Evolutionary conservation across 805 yeast species (phyloP).

Genomic region (Myxozyma mucilagina): DNA sequence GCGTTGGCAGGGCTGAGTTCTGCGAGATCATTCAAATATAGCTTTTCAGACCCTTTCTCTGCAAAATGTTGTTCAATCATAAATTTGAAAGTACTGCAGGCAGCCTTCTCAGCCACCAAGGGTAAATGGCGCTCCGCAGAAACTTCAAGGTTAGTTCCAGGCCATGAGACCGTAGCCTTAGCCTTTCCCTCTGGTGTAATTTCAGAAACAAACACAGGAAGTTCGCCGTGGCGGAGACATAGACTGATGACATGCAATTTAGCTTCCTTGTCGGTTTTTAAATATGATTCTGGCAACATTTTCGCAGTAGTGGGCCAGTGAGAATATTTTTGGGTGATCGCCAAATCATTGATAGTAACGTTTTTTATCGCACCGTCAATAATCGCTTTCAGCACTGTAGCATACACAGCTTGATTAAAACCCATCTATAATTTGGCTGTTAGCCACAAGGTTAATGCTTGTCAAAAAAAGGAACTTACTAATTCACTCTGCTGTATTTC

Average conservation of each 20-base stretch:
- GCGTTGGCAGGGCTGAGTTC: slow-evolving; percentile 23
- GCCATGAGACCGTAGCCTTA: slow-evolving; percentile 17
- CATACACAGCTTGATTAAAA: not conserved
- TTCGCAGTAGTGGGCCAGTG: slow-evolving; percentile 3
- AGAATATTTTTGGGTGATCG: slow-evolving; percentile 2
- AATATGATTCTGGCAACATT: not conserved
- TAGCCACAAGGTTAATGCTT: too few relatives aligned
- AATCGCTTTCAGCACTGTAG: not conserved
- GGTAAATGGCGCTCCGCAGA: not conserved
- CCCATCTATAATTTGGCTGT: not conserved
- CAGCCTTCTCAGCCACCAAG: slow-evolving; percentile 15
- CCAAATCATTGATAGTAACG: slow-evolving; percentile 9
- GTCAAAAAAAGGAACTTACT: too few relatives aligned
- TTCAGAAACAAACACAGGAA: slow-evolving; percentile 13
- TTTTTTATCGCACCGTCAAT: not conserved
- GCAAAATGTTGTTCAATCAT: slow-evolving; percentile 2
- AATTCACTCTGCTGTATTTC: too few relatives aligned
- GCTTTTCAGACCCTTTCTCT: not conserved
- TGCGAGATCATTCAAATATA: slow-evolving; percentile 18
- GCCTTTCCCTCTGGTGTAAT: not conserved
- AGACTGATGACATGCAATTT: slow-evolving; percentile 22
- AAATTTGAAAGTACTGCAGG: slow-evolving; percentile 16
- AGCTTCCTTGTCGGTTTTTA: slow-evolving; percentile 1
- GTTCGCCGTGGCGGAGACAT: slow-evolving; percentile 19
- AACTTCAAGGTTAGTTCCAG: slow-evolving; percentile 6